Evolutionary conservation across 2,329 filamentous ascomycete genomes (phyloP), one percentile per base, ranked within the genome.

Genomic region (Fusarium sp.): DNA sequence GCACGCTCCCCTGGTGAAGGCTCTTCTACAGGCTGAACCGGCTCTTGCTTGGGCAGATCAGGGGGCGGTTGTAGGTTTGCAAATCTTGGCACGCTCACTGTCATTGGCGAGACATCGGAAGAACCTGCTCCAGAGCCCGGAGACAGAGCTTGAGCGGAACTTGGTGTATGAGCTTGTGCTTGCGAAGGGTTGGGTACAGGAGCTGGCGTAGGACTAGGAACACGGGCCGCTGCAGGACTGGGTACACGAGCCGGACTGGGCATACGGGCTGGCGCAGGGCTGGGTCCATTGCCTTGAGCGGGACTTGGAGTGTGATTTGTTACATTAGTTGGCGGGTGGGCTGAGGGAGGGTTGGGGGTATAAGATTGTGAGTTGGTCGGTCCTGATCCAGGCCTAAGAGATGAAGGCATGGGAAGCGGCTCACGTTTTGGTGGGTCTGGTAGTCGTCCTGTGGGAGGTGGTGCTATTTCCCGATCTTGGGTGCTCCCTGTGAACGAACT

Each of bases 401-500:
- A 41, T 54, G 73, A 47, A 45, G 76, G 70, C 39, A 64, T 68
- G 29, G 68, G 64, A 54, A 50, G 49, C 27, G 65, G 67, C 44
- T 74, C 72, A 29, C 63, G 63, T 36, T 60, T 77, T 36, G 68
- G 71, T 20, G 68, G 49, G 27, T 77, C 76, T 18, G 65, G 69
- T 15, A 68, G 59, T 29, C 73, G 63, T 56, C 70, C 65, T 42
- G 66, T 64, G 6, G 76, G 63, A 29, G 72, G 56, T 36, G 75
- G 71, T 49, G 54, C 53, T 27, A 20, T 75, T 75, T 80, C 76
- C 42, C 79, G 79, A 7, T 83, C 83, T 50, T 72, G 78, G 56
- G 79, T 73, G n/a, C 80, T 80, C 36, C 77, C 76, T 5, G 75
- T 74, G 14, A 82, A 79, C 27, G 79, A 77, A 36, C 70, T 70